Evolutionary conservation across 495 filamentous ascomycete genomes (phyloP), one percentile per base, ranked within the genome.

Genomic region (Penicillium soppii): DNA sequence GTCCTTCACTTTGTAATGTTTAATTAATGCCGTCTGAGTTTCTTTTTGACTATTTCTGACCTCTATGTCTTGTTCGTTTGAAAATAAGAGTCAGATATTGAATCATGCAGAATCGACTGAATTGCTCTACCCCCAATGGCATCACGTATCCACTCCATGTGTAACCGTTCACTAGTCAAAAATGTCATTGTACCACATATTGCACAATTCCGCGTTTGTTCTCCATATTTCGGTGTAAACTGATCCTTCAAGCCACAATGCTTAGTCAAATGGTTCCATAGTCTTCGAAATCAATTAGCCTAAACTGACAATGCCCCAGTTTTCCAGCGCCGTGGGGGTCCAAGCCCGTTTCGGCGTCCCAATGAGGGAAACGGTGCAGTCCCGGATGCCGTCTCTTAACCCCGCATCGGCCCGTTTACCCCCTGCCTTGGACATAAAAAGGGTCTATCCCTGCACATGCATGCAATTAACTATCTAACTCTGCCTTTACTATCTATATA

Each of bases 361-460:
- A 52, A 44, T 33, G 1, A 4, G 40, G 39, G 29, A 33, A 50
- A 50, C 3, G 4, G 37, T 17, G 32, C 19, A 33, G 40, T 16
- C 7, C 3, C 21, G 17, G 41, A 38, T 10, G 16, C 43, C 26
- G 43, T 42, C 35, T 43, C 22, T 29, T 32, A 21, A 49, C 53
- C 57, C 57, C 53, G 44, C 53, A 49, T 53, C 57, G 35, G 49
- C 42, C 46, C 49, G 56, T 15, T 9, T 53, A 3, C 22, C 36
- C 20, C 5, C 40, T 6, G n/a, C 13, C 23, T 0, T 16, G 10
- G 41, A 3, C 10, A 40, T 21, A 23, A 36, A 47, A 22, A 53
- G 33, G 17, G 27, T 37, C 25, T 21, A 32, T 42, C 40, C 36
- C 37, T 15, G 10, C 26, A 40, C 15, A 26, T 36, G 17, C 32